phyloP scores from a whole-genome alignment of 495 filamentous ascomycete species.

The Sabuloglossum arenarium region DNA sequence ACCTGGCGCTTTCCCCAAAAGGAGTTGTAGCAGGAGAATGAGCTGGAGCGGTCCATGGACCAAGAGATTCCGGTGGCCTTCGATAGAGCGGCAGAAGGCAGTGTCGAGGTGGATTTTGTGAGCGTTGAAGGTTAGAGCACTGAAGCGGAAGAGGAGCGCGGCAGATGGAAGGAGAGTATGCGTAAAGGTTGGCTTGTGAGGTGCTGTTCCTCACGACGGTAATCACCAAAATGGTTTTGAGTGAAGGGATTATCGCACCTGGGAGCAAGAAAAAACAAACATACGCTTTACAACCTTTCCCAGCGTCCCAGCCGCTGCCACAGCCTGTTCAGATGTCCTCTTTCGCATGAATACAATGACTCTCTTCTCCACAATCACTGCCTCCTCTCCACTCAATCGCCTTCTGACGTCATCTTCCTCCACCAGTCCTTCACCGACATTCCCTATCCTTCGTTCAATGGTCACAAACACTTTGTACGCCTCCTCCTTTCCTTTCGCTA shows the following conservation, averaged over 20 bases:
- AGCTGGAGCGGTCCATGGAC: constrained; percentile 78
- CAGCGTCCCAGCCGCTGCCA: constrained; percentile 7
- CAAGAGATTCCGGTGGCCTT: constrained; percentile 53
- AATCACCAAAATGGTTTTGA: neutral
- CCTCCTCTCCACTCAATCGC: constrained; percentile 24
- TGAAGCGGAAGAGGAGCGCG: constrained; percentile 62
- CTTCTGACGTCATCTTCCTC: constrained; percentile 18
- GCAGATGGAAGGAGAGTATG: constrained; percentile 39
- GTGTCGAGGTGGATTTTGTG: constrained; percentile 72
- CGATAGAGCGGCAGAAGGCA: constrained; percentile 40
- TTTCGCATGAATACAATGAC: constrained; percentile 41
- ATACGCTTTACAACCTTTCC: constrained; percentile 11
- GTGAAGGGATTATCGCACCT: neutral
- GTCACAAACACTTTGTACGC: constrained; percentile 39
- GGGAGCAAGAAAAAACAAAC: constrained; percentile 7
- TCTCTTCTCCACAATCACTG: constrained; percentile 29
- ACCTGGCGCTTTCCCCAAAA: constrained; percentile 16
- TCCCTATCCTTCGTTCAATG: constrained; percentile 30
- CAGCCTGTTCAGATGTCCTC: constrained; percentile 13
- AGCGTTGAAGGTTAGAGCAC: constrained; percentile 67
- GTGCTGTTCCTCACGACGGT: constrained; percentile 5
- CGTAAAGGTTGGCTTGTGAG: constrained; percentile 30
- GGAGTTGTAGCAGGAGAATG: constrained; percentile 44
- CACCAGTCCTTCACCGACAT: constrained; percentile 17
- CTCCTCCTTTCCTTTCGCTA: constrained; percentile 29